Evolutionary conservation across 2,329 filamentous ascomycete genomes (phyloP), one percentile per base, ranked within the genome.

Genomic region (Pseudocercospora musae): DNA sequence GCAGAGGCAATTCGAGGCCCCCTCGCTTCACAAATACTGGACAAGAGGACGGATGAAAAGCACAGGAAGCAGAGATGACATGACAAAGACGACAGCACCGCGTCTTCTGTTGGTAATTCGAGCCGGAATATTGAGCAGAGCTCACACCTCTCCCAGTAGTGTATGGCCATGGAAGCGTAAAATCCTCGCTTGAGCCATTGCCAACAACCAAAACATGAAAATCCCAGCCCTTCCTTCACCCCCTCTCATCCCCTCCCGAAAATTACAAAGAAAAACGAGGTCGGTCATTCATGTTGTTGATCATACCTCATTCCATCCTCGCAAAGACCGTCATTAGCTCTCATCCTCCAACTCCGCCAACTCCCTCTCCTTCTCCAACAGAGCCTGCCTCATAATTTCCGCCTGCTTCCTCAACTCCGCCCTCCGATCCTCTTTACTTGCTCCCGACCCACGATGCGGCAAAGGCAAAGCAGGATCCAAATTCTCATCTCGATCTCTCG

Each of bases 321-420:
- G 21, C 33, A 2, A 37, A 46, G 9, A 44, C 60, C 55, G 65
- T 27, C 50, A 46, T 33, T 21, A 57, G 21, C 60, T 66, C 15
- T 69, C 66, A 2, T 66, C 66, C 18, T 62, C 70, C 61, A 75
- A 57, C 46, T 66, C 72, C 33, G 87, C 87, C 60, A 93, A 78
- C 71, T 93, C 90, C 52, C 86, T 82, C 76, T 93, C 90, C 71
- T 92, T 93, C 11, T 85, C 88, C 9, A 86, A 82, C 29, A 93
- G 79, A 75, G 89, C 80, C 73, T 88, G 85, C 40, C 89, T 84
- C 87, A 95, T 95, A 57, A 82, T 81, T 71, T 93, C 89, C 0
- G 90, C 87, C 74, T 96, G 91, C 23, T 86, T 82, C 72, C 88
- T 84, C 54, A 96, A 78, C 53, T 87, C 84, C 8, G 84, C 85